Evolutionary conservation across 371 early-diverging fungal genomes (phyloP).

Genomic region (Apophysomyces trapeziformis): DNA sequence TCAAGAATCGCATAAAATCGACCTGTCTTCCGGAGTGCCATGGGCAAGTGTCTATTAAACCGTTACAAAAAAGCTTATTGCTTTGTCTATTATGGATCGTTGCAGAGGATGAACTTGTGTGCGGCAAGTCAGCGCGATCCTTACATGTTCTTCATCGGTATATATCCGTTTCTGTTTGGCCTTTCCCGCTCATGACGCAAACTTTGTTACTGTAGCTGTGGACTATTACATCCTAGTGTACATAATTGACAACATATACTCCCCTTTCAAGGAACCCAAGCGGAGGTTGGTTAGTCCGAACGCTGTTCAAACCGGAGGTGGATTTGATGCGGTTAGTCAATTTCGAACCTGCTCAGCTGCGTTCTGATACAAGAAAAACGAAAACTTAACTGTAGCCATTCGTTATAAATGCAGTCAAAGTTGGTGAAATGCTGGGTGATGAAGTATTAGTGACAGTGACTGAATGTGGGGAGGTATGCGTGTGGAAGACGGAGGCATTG

Average conservation of each 20-base stretch:
- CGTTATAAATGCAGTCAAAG: conserved; percentile 65
- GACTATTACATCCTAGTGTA: conserved; percentile 37
- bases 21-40: conserved; percentile 20
- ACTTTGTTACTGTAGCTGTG: conserved; percentile 26
- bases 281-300: conserved; percentile 21
- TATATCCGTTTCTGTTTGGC: not conserved
- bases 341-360: not conserved
- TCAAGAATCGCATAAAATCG: conserved; percentile 20
- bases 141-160: conserved; percentile 33
- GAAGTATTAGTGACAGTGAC: conserved; percentile 59
- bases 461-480: conserved; percentile 53
- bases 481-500: conserved; percentile 56
- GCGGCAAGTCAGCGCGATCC: conserved; percentile 42
- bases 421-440: conserved; percentile 42
- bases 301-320: conserved; percentile 15
- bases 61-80: not conserved
- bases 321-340: conserved; percentile 25
- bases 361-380: not conserved
- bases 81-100: not conserved
- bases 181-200: not conserved
- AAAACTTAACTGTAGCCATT: conserved; percentile 22
- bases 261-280: conserved; percentile 26
- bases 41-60: conserved; percentile 20
- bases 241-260: conserved; percentile 17
- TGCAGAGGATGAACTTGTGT: conserved; percentile 52